Base-by-base conservation (phyloP, 1,139 yeast species). In the Geotrichum phurueaensis region DNA sequence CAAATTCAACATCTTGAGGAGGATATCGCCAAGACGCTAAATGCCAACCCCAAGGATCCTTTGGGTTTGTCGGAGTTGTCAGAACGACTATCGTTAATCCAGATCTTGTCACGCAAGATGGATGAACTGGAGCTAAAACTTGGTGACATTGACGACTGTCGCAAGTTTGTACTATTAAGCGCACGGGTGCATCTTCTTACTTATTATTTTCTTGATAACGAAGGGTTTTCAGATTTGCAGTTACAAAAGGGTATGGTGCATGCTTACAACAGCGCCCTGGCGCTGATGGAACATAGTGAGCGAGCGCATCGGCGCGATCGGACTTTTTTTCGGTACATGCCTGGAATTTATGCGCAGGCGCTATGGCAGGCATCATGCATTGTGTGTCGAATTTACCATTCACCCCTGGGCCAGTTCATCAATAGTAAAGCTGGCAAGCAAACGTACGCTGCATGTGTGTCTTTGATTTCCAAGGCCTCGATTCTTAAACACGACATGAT, bases 281-380 rank as follows among this genome's bases (percentile, higher is more conserved):
- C 86, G 1, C 75, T 91, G 25, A 76, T 92, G 59, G 80, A 81
- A 52, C 96, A 89, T 71, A 84, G 89, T 13, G 81, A 83, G 59
- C 71, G 78, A 27, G 84, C 91, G 65, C 85, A 87, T 65, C 76
- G 78, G 18, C 78, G 81, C 36, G 85, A 87, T 68, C 81, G 82
- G 53, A 78, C 78, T 52, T 87, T 90, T 68, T 82, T 91, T 67
- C 83, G 81, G 66, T 90, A 87, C 70, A 79, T 92, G 59, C 98
- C 98, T 0, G 91, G 89, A 58, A 91, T 88, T 3, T 87, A 87
- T 72, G 84, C 89, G 2, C 78, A 89, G 65, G 85, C 85, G 60
- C 81, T 91, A 53, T 91, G 98, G 97, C 97, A 92, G 73, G 88
- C 97, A 0, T 85, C 96, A 0, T 87, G 92, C 69, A 84, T 92